Conservation (phyloP, 1,139 yeast genomes). For the Diutina scorzettiae region DNA sequence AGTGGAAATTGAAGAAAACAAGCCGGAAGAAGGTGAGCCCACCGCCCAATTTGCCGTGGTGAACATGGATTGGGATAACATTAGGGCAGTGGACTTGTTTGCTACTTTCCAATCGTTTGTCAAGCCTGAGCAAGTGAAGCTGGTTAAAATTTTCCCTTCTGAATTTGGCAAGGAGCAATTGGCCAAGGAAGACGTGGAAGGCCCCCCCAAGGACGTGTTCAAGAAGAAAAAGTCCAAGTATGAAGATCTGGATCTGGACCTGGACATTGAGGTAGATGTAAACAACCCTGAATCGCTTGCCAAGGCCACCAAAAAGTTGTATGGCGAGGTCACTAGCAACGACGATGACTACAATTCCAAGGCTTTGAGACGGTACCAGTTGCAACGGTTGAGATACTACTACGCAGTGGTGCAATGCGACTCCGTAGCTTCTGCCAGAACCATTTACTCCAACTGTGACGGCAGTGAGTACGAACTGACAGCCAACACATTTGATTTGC, state of each 20-base stretch:
- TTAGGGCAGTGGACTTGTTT: conserved; percentile 75
- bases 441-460: conserved; percentile 77
- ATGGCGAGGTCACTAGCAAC: conserved; percentile 28
- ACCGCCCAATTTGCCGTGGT: conserved; percentile 78
- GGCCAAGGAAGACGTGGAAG: conserved; percentile 82
- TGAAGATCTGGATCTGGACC: conserved; percentile 15
- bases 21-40: conserved; percentile 81
- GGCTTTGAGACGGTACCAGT: conserved; percentile 61
- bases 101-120: conserved; percentile 84
- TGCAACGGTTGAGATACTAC: conserved; percentile 78
- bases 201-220: conserved; percentile 86
- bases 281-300: conserved; percentile 31
- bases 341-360: conserved; percentile 63
- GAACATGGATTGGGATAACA: conserved; percentile 94
- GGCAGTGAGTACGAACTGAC: conserved; percentile 95
- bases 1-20: conserved; percentile 42
- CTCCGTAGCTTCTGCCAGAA: conserved; percentile 55
- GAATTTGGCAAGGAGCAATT: conserved; percentile 90
- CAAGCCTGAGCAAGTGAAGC: conserved; percentile 51
- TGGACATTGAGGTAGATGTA: conserved; percentile 35
- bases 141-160: conserved; percentile 77
- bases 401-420: conserved; percentile 91
- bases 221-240: conserved; percentile 21
- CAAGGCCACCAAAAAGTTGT: conserved; percentile 51
- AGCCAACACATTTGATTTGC: conserved; percentile 83